Conservation (phyloP, 371 early-diverging fungal genomes). For the Mycotypha africana region DNA sequence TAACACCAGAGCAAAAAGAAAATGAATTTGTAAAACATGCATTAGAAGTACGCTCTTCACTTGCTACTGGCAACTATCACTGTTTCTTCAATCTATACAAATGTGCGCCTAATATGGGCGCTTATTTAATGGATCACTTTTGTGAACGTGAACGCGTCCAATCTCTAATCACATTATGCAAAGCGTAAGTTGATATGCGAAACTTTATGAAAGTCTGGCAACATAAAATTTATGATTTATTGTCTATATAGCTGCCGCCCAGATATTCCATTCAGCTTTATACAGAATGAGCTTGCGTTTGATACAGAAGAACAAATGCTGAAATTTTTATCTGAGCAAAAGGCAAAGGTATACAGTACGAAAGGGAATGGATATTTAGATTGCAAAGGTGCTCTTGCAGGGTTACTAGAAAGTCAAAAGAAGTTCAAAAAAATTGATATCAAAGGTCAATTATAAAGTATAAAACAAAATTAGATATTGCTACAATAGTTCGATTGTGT, state of each 20-base stretch:
- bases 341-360: slow-evolving; percentile 13
- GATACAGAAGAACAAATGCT: slow-evolving; percentile 25
- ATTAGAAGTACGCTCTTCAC: slow-evolving; percentile 71
- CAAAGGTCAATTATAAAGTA: slow-evolving; percentile 51
- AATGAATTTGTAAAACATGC: slow-evolving; percentile 71
- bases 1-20: slow-evolving; percentile 51
- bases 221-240: no score
- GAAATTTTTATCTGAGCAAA: slow-evolving; percentile 43
- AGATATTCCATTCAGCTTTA: slow-evolving; percentile 30
- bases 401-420: slow-evolving; percentile 45
- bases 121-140: slow-evolving; percentile 87
- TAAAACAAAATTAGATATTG: no score
- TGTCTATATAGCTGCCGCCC: slow-evolving; percentile 33
- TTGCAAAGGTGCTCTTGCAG: slow-evolving; percentile 47
- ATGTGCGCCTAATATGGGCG: slow-evolving; percentile 78
- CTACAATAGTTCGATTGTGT: no score
- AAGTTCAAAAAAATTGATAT: slow-evolving; percentile 72
- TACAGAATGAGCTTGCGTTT: slow-evolving; percentile 51
- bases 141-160: slow-evolving; percentile 77
- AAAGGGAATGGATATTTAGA: slow-evolving; percentile 30
- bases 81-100: slow-evolving; percentile 74
- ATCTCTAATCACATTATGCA: slow-evolving; percentile 61
- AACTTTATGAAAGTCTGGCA: no score
- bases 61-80: slow-evolving; percentile 79
- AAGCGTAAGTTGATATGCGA: slow-evolving; percentile 68